Percentiles rank a stretch among this genome's conserved stretches.
These are phyloP conservation scores for Elsinoe necatrix DNA, from an alignment of 2,329 filamentous ascomycete genomes.

Conservation along the genomic window DNA sequence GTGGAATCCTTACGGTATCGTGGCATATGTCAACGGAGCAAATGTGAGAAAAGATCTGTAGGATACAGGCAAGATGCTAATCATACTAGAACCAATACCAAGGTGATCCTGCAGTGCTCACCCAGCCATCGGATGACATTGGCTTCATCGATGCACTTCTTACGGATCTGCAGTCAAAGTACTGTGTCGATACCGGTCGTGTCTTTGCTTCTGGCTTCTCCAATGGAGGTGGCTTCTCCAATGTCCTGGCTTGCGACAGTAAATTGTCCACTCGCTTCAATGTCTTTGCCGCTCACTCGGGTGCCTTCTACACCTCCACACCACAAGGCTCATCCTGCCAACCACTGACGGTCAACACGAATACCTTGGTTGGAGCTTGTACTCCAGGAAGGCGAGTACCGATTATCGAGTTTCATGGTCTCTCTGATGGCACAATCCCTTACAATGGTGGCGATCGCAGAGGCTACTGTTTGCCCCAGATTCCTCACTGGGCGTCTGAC, in stretches of 20 bases:
- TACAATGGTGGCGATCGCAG: slow-evolving; percentile 32
- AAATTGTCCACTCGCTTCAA: slow-evolving; percentile 37
- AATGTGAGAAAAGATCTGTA: background rate
- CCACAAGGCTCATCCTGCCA: slow-evolving; percentile 19
- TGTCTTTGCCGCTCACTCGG: slow-evolving; percentile 43
- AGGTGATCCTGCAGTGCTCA: slow-evolving; percentile 35
- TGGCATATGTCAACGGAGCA: slow-evolving; percentile 38
- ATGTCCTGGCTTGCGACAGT: slow-evolving; percentile 39
- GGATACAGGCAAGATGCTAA: background rate
- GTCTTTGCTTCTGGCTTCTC: slow-evolving; percentile 43
- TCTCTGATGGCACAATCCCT: slow-evolving; percentile 33
- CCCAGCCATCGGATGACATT: slow-evolving; percentile 33
- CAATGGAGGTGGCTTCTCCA: slow-evolving; percentile 46
- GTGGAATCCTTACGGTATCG: slow-evolving; percentile 38
- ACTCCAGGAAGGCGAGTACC: slow-evolving; percentile 28
- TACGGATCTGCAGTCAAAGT: slow-evolving; percentile 30
- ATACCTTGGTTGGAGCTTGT: slow-evolving; percentile 20
- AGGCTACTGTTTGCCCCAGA: slow-evolving; percentile 24
- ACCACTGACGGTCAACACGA: slow-evolving; percentile 19
- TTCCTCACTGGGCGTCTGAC: slow-evolving; percentile 29
- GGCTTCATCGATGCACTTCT: slow-evolving; percentile 37
- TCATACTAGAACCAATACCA: slow-evolving; percentile 30
- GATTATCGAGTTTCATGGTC: slow-evolving; percentile 40
- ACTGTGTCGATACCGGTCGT: slow-evolving; percentile 37
- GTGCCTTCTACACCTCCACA: slow-evolving; percentile 37